Conservation (phyloP, 768 basidiomycete species). For the Boletus tylopilopsis region DNA sequence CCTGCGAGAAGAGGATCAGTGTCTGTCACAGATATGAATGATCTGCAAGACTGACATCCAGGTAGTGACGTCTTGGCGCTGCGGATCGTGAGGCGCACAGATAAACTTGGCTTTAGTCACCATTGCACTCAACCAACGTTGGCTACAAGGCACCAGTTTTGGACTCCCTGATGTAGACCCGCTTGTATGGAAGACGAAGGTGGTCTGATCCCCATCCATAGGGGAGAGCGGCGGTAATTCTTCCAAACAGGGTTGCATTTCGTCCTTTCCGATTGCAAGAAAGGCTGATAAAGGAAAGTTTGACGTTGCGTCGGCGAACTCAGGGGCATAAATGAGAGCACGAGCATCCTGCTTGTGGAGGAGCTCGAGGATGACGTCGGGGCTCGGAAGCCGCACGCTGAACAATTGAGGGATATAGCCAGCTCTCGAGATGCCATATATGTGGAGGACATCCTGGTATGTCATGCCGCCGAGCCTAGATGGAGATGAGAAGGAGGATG, state of each 20-base stretch:
- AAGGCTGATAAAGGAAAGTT: slow-evolving; percentile 48
- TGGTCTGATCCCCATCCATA: slow-evolving; percentile 38
- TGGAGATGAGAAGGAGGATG: slow-evolving; percentile 8
- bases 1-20: slow-evolving; percentile 44
- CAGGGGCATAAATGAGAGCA: slow-evolving; percentile 62
- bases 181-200: slow-evolving; percentile 76
- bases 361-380: slow-evolving; percentile 66
- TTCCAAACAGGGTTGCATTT: slow-evolving; percentile 35
- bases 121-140: slow-evolving; percentile 61
- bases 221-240: slow-evolving; percentile 43
- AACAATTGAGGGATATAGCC: slow-evolving; percentile 78
- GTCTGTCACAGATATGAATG: slow-evolving; percentile 15
- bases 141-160: slow-evolving; percentile 70
- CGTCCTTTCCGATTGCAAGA: slow-evolving; percentile 39
- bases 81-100: slow-evolving; percentile 43
- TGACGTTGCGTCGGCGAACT: slow-evolving; percentile 44
- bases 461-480: slow-evolving; percentile 69
- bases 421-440: slow-evolving; percentile 72
- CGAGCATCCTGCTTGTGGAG: slow-evolving; percentile 57
- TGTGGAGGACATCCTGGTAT: slow-evolving; percentile 66
- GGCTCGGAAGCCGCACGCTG: slow-evolving; percentile 73
- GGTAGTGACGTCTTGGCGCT: slow-evolving; percentile 62
- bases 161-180: slow-evolving; percentile 84
- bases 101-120: slow-evolving; percentile 57
- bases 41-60: slow-evolving; percentile 57